These are phyloP conservation scores for Plantago lanceolata DNA, from an alignment of 305 asterid genomes.

Conservation along the genomic window DNA sequence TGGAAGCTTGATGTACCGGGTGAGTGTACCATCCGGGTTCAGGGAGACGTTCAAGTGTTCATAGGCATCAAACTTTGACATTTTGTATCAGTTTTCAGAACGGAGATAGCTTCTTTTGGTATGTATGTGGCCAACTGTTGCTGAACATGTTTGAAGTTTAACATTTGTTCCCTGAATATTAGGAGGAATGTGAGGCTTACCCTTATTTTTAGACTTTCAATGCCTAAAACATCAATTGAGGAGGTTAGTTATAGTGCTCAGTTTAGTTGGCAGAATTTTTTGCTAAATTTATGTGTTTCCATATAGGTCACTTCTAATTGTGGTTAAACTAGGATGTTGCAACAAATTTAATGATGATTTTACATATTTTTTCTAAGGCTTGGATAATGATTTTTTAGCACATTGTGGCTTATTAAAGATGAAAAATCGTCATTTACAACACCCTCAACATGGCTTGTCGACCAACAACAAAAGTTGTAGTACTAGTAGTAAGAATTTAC, in stretches of 20 bases:
- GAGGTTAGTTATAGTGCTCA: conserved; percentile 9
- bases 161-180: background rate
- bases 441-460: too few relatives aligned
- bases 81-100: conserved; percentile 6
- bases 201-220: conserved; percentile 25
- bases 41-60: conserved; percentile 47
- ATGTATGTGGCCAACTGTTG: background rate
- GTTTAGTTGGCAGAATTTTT: background rate
- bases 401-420: too few relatives aligned
- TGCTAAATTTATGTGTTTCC: background rate
- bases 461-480: too few relatives aligned
- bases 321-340: too few relatives aligned
- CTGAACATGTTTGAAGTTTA: conserved; percentile 3
- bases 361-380: too few relatives aligned
- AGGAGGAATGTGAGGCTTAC: conserved; percentile 9
- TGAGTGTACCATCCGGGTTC: conserved; percentile 62
- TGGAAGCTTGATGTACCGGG: conserved; percentile 64
- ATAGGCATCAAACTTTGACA: conserved; percentile 72
- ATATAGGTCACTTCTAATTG: background rate
- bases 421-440: too few relatives aligned
- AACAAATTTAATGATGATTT: too few relatives aligned
- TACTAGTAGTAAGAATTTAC: too few relatives aligned
- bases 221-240: conserved; percentile 13
- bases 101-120: background rate
- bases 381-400: too few relatives aligned